Evolutionary conservation across 2,329 filamentous ascomycete genomes (phyloP).

Genomic region (Diaporthe aspalathi): DNA sequence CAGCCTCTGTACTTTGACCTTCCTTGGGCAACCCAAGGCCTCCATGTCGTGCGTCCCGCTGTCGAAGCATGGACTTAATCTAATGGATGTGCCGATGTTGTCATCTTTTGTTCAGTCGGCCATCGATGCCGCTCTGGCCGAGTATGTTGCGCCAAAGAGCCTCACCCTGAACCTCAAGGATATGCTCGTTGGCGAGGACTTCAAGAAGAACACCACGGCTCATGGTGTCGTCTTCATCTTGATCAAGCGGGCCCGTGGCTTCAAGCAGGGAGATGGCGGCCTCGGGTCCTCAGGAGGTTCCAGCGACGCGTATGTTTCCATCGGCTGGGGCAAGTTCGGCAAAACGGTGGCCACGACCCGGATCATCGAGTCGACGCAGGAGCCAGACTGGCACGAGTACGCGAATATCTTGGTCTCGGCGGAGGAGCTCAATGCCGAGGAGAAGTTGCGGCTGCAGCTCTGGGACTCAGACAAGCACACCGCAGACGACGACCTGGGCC

Average conservation of each 20-base stretch:
- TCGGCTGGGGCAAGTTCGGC: constrained; percentile 83
- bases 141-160: constrained; percentile 82
- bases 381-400: constrained; percentile 78
- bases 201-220: constrained; percentile 78
- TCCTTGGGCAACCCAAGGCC: constrained; percentile 80
- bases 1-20: constrained; percentile 78
- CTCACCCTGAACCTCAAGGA: constrained; percentile 80
- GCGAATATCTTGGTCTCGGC: constrained; percentile 76
- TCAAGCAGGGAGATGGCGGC: constrained; percentile 76
- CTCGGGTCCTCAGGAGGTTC: constrained; percentile 71
- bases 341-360: constrained; percentile 75
- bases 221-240: constrained; percentile 74
- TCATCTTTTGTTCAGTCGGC: constrained; percentile 80
- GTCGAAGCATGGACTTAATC: constrained; percentile 75
- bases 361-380: constrained; percentile 72
- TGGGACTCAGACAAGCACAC: constrained; percentile 81
- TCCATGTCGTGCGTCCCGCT: constrained; percentile 77
- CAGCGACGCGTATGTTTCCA: constrained; percentile 77
- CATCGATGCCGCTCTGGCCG: constrained; percentile 77
- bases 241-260: constrained; percentile 75
- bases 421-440: constrained; percentile 78
- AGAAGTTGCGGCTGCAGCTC: constrained; percentile 75
- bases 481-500: constrained; percentile 79
- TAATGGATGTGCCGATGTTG: constrained; percentile 81
- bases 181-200: constrained; percentile 82